Evolutionary conservation across 2,329 filamentous ascomycete species (phyloP), one percentile per base, ranked within the genome.

Genomic region (Epichloe elymi): DNA sequence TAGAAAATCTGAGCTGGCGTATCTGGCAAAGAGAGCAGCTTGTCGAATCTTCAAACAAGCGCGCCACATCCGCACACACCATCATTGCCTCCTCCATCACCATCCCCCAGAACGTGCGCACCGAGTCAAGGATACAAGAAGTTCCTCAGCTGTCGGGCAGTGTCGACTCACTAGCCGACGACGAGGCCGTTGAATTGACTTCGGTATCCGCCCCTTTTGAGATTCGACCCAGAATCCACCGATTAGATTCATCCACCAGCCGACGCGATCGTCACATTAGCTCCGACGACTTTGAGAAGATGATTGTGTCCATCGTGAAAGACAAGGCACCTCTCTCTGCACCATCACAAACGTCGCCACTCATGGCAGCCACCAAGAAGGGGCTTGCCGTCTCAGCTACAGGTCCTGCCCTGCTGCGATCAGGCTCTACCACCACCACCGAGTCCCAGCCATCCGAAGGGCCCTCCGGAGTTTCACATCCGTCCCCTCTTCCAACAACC

Each of bases 1-100:
- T 96, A 65, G 93, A 97, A 67, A 97, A 98, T 71, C 75, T 98
- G 56, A 94, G 86, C 66, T 97, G 93, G 93, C 78, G 93, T 61
- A 73, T 97, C 55, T 97, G 90, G 91, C 94, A 88, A 61, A 80
- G 89, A 61, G 90, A 97, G 66, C 65, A 68, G 57, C 64, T 69
- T 11, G 88, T 95, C 61, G 95, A 90, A 70, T 90, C 85, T 68
- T 84, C 76, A 53, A 74, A 76, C 59, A 73, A 75, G 60, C 70
- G 75, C 51, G 66, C 68, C 14, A 59, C 66, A 43, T 56, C 60
- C 44, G 59, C 65, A 7, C 17, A 41, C 60, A 66, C 72, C 56
- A 67, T 63, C 14, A 59, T 67, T 8, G 59, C 68, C 35, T 58
- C 61, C 49, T 56, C 66, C 58, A 65, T 72, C 56, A 69, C 73